phyloP scores from a whole-genome alignment of 1,284 basidiomycete species.

The Cutaneotrichosporon cavernicola region DNA sequence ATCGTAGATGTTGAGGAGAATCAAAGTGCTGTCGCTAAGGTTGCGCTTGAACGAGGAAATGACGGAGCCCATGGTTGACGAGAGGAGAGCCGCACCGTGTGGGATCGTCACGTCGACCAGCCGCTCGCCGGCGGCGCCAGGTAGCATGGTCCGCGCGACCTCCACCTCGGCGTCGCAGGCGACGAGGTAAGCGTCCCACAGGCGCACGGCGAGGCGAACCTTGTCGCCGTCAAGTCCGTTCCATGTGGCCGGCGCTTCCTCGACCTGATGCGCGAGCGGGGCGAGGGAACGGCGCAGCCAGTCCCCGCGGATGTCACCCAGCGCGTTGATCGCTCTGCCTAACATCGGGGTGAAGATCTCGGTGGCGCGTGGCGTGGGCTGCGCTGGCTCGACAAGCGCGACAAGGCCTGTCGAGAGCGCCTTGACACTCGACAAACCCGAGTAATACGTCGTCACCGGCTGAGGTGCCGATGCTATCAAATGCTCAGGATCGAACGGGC shows the following conservation, averaged over 20 bases:
- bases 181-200: conserved; percentile 43
- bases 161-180: conserved; percentile 48
- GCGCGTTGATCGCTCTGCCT: conserved; percentile 29
- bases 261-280: conserved; percentile 30
- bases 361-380: conserved; percentile 33
- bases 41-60: conserved; percentile 42
- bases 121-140: conserved; percentile 32
- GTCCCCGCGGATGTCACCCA: conserved; percentile 37
- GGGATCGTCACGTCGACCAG: conserved; percentile 36
- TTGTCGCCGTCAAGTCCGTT: conserved; percentile 38
- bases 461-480: conserved; percentile 29
- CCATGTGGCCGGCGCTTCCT: conserved; percentile 43
- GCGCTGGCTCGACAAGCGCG: conserved; percentile 27
- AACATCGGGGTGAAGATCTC: conserved; percentile 33
- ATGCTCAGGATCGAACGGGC: conserved; percentile 18
- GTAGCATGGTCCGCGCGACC: conserved; percentile 43
- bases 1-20: conserved; percentile 47
- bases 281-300: conserved; percentile 37
- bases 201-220: conserved; percentile 31
- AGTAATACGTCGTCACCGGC: conserved; percentile 41
- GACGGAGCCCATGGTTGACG: conserved; percentile 35
- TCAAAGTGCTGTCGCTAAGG: conserved; percentile 42
- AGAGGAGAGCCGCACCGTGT: conserved; percentile 27
- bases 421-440: conserved; percentile 31
- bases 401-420: conserved; percentile 29